Evolutionary conservation across 139 green algal species (phyloP).

Genomic region (Chlorella sp.): DNA sequence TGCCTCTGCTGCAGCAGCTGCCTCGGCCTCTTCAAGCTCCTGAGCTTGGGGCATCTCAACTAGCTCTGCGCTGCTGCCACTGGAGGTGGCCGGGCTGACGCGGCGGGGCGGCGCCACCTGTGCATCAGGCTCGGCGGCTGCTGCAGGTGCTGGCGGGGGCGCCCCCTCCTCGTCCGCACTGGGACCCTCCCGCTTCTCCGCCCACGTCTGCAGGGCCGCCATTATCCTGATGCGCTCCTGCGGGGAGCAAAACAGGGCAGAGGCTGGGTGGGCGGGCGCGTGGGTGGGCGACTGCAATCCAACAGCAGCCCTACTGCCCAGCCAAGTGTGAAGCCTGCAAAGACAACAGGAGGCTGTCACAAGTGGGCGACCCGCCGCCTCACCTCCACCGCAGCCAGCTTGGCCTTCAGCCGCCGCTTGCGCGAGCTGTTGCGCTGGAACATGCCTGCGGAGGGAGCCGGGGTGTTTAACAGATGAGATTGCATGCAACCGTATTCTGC

Average conservation of each 20-base stretch:
- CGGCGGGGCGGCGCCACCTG: constrained; percentile 1
- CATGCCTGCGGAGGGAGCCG: not conserved
- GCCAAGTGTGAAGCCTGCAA: too few species aligned
- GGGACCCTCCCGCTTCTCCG: not conserved
- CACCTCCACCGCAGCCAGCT: constrained; percentile 15
- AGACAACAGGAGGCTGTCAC: too few species aligned
- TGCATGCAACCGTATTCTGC: too few species aligned
- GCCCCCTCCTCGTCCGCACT: not conserved
- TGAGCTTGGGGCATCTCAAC: constrained; percentile 22
- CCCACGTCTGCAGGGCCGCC: constrained; percentile 26
- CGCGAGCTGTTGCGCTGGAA: not conserved
- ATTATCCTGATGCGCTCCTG: constrained; percentile 37
- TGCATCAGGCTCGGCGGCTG: not conserved
- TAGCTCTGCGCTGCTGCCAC: not conserved
- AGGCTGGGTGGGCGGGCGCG: not conserved
- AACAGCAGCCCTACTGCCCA: too few species aligned
- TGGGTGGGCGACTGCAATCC: too few species aligned
- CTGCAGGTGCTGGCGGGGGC: too few species aligned
- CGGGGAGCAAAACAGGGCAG: not conserved
- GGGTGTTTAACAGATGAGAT: too few species aligned
- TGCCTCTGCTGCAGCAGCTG: not conserved
- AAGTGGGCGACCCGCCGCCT: too few species aligned
- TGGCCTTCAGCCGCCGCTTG: constrained; percentile 13
- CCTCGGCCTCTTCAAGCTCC: constrained; percentile 19
- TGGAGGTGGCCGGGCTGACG: constrained; percentile 7